These are phyloP conservation scores for Pseudonectria buxi DNA, from an alignment of 2,329 filamentous ascomycete genomes.

Conservation along the genomic window DNA sequence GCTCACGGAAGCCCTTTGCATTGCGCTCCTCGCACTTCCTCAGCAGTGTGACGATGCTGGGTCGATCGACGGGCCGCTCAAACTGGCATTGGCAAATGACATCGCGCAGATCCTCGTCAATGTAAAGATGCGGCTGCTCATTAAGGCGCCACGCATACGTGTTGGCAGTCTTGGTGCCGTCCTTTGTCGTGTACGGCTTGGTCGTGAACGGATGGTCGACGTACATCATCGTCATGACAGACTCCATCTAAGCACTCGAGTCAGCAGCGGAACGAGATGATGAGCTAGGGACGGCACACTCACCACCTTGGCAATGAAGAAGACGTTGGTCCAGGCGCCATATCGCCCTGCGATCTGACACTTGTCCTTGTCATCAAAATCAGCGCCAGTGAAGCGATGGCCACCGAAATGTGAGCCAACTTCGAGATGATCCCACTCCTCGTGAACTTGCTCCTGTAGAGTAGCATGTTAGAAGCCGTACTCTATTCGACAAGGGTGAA, in stretches of 20 bases:
- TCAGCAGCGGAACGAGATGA: constrained; percentile 3
- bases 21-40: constrained; percentile 14
- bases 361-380: constrained; percentile 4
- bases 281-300: constrained; percentile 1
- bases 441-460: constrained; percentile 18
- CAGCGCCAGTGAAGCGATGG: constrained; percentile 7
- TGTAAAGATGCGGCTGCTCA: neutral
- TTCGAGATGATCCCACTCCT: constrained; percentile 18
- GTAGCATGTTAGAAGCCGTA: constrained; percentile 3
- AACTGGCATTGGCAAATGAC: constrained; percentile 19
- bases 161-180: neutral
- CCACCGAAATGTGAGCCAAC: neutral
- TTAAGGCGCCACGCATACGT: constrained; percentile 20
- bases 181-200: neutral
- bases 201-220: constrained; percentile 9
- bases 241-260: constrained; percentile 18
- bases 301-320: constrained; percentile 21
- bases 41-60: constrained; percentile 16
- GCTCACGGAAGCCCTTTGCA: constrained; percentile 9
- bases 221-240: constrained; percentile 14
- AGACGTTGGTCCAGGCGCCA: constrained; percentile 24
- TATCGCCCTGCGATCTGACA: constrained; percentile 20
- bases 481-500: no score
- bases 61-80: constrained; percentile 20
- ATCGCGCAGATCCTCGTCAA: constrained; percentile 18